phyloP scores from a whole-genome alignment of 2,329 filamentous ascomycete genomes.

The Botrytis byssoidea region DNA sequence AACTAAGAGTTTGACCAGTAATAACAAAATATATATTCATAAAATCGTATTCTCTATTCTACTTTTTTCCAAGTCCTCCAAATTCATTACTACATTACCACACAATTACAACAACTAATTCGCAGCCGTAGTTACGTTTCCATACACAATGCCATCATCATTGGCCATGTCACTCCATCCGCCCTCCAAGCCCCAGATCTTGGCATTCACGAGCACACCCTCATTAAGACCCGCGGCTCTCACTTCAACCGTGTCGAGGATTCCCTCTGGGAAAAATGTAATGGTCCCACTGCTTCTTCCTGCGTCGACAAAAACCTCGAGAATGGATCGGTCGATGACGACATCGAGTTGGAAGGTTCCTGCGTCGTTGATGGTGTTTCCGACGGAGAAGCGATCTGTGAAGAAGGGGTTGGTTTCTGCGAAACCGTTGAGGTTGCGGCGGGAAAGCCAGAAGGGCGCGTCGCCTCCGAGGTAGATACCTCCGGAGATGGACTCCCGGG shows the following conservation, averaged over 20 bases:
- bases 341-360: constrained; percentile 43
- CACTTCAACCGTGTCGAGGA: constrained; percentile 36
- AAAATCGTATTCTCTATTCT: background rate
- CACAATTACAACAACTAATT: background rate
- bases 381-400: constrained; percentile 50
- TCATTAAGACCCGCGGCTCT: constrained; percentile 34
- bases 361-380: constrained; percentile 27
- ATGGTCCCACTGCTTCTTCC: constrained; percentile 51
- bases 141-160: constrained; percentile 30
- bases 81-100: background rate
- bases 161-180: constrained; percentile 37
- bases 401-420: constrained; percentile 48
- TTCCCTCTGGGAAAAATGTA: constrained; percentile 49
- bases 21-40: background rate
- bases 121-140: constrained; percentile 27
- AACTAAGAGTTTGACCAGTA: background rate
- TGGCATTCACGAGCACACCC: constrained; percentile 33
- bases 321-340: constrained; percentile 53
- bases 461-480: constrained; percentile 52
- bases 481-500: constrained; percentile 49
- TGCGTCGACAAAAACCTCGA: constrained; percentile 55
- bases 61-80: background rate
- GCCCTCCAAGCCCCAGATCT: constrained; percentile 42
- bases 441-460: constrained; percentile 51
- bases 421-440: constrained; percentile 49